Conservation (phyloP, 2,329 filamentous ascomycete species). For the Cyclaneusma minus region DNA sequence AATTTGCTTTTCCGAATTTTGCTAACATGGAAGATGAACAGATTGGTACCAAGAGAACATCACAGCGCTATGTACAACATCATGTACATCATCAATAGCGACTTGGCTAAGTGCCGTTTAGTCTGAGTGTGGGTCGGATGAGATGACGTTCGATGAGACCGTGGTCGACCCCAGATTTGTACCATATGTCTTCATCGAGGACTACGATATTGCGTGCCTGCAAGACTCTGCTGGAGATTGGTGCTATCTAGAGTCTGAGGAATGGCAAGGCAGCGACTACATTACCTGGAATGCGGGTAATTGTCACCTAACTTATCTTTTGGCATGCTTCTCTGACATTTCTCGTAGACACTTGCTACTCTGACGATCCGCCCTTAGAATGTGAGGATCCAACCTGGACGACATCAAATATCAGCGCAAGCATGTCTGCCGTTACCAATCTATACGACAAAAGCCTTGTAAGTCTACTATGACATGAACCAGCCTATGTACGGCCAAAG, state of each 20-base stretch:
- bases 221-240: conserved; percentile 5
- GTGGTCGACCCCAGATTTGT: too few relatives aligned
- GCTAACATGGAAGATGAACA: too few relatives aligned
- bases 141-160: too few relatives aligned
- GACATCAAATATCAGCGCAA: conserved; percentile 2
- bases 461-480: background rate
- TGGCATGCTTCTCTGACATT: too few relatives aligned
- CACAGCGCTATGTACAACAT: conserved; percentile 4
- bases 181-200: conserved; percentile 4
- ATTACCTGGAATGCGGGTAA: conserved; percentile 5
- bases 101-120: conserved; percentile 15
- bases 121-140: conserved; percentile 3
- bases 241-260: conserved; percentile 8
- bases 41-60: conserved; percentile 5
- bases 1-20: too few relatives aligned
- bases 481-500: too few relatives aligned
- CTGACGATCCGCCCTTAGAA: too few relatives aligned
- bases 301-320: too few relatives aligned
- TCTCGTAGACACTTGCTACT: too few relatives aligned
- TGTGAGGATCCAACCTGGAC: conserved; percentile 5
- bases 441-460: conserved; percentile 4
- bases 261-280: conserved; percentile 8
- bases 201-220: conserved; percentile 7
- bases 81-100: conserved; percentile 16
- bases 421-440: conserved; percentile 6